Evolutionary conservation across 2,329 filamentous ascomycete genomes (phyloP).

Genomic region (Onygena corvina): DNA sequence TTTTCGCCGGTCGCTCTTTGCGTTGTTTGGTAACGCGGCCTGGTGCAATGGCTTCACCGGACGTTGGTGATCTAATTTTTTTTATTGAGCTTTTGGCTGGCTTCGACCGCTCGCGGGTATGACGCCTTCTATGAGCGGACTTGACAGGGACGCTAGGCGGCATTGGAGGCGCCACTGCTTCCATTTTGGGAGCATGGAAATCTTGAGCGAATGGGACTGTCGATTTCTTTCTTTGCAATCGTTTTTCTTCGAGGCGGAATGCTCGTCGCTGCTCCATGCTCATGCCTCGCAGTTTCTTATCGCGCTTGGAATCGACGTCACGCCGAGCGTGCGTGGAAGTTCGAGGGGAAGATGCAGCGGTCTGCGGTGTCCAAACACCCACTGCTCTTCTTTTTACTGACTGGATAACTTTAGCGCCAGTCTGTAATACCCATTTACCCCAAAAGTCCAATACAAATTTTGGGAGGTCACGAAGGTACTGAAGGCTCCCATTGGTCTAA

Average conservation of each 20-base stretch:
- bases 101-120: constrained; percentile 1
- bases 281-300: background rate
- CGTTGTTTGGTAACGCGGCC: constrained; percentile 7
- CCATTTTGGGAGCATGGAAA: background rate
- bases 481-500: background rate
- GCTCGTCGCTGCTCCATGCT: constrained; percentile 2
- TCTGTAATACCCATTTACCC: background rate
- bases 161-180: background rate
- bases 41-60: background rate
- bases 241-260: background rate
- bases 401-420: background rate
- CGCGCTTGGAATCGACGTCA: background rate
- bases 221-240: constrained; percentile 1
- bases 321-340: background rate
- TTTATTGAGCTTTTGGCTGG: background rate
- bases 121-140: background rate
- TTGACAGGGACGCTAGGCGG: background rate
- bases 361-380: background rate
- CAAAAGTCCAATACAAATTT: background rate
- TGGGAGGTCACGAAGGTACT: background rate
- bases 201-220: background rate
- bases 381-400: constrained; percentile 3
- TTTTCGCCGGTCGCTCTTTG: background rate
- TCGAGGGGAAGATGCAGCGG: background rate
- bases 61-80: background rate